Evolutionary conservation across 768 basidiomycete genomes (phyloP).

Genomic region (Russula sp.): DNA sequence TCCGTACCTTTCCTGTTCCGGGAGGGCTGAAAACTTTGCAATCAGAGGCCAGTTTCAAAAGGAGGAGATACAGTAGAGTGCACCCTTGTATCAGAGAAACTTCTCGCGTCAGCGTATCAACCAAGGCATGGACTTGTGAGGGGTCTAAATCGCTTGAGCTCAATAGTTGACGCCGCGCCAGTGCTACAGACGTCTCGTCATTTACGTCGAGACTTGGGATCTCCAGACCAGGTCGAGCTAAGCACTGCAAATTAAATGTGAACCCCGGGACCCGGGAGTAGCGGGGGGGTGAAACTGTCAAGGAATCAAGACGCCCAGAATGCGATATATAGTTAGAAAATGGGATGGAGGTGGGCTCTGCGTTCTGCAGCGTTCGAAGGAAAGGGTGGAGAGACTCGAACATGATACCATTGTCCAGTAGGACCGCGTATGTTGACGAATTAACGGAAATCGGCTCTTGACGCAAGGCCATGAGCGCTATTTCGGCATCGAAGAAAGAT

Average conservation of each 20-base stretch:
- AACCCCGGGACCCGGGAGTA: conserved; percentile 40
- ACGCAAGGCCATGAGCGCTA: conserved; percentile 42
- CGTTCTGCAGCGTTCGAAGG: conserved; percentile 15
- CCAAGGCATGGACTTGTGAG: conserved; percentile 63
- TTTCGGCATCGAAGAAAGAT: conserved; percentile 54
- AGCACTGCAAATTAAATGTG: conserved; percentile 44
- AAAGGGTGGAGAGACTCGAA: conserved; percentile 17
- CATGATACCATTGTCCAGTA: conserved; percentile 20
- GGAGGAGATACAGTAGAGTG: conserved; percentile 10
- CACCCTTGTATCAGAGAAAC: conserved; percentile 69
- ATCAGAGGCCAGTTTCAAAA: background rate
- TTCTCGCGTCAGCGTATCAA: conserved; percentile 53
- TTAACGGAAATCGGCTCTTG: conserved; percentile 28
- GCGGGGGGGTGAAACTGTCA: conserved; percentile 3
- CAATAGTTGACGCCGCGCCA: conserved; percentile 41
- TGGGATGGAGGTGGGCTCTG: conserved; percentile 17
- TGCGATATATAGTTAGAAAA: conserved; percentile 7
- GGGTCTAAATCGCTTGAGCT: conserved; percentile 51
- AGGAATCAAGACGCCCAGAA: background rate
- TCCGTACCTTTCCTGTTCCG: conserved; percentile 63
- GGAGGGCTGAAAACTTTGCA: conserved; percentile 44
- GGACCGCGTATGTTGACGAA: conserved; percentile 12
- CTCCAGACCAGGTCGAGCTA: conserved; percentile 32
- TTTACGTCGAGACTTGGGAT: conserved; percentile 34
- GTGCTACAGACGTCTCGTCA: conserved; percentile 37